These are phyloP conservation scores for Lactuca sativa DNA, from an alignment of 129 eudicot species.

Conservation along the genomic window DNA sequence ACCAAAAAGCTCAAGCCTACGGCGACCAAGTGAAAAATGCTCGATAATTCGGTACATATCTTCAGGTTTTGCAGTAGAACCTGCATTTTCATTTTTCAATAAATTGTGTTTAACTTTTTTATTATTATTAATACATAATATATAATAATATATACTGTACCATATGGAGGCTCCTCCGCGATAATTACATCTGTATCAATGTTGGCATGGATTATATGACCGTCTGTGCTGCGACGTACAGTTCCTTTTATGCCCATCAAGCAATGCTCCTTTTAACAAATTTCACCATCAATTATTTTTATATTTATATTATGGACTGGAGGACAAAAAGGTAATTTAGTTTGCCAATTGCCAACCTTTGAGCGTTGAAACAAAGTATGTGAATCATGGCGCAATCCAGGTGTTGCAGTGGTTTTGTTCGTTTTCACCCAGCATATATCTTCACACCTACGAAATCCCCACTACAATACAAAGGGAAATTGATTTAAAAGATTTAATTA, in stretches of 20 bases:
- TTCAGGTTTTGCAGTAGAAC: slow-evolving; percentile 98
- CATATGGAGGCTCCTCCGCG: slow-evolving; percentile 99
- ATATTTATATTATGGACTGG: neutral
- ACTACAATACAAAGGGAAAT: slow-evolving; percentile 43
- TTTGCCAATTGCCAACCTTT: slow-evolving; percentile 48
- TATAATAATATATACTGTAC: slow-evolving; percentile 37
- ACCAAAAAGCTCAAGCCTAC: slow-evolving; percentile 94
- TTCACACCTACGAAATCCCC: slow-evolving; percentile 99
- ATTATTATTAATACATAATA: no score
- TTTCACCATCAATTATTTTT: neutral
- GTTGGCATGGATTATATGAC: slow-evolving; percentile 98
- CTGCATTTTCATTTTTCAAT: slow-evolving; percentile 39
- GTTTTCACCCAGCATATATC: slow-evolving; percentile 99
- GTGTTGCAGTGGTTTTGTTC: slow-evolving; percentile 87
- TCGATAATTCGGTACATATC: slow-evolving; percentile 96
- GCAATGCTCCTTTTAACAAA: slow-evolving; percentile 80
- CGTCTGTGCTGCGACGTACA: slow-evolving; percentile 98
- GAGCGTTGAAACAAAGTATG: slow-evolving; percentile 95
- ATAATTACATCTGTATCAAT: slow-evolving; percentile 97
- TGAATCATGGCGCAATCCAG: slow-evolving; percentile 94
- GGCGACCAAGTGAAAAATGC: slow-evolving; percentile 94
- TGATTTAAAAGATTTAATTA: neutral
- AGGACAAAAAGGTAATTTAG: neutral
- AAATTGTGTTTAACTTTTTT: neutral
- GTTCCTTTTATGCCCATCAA: slow-evolving; percentile 99